Evolutionary conservation across 2,329 filamentous ascomycete species (phyloP).

Genomic region (Sporothrix curviconia): DNA sequence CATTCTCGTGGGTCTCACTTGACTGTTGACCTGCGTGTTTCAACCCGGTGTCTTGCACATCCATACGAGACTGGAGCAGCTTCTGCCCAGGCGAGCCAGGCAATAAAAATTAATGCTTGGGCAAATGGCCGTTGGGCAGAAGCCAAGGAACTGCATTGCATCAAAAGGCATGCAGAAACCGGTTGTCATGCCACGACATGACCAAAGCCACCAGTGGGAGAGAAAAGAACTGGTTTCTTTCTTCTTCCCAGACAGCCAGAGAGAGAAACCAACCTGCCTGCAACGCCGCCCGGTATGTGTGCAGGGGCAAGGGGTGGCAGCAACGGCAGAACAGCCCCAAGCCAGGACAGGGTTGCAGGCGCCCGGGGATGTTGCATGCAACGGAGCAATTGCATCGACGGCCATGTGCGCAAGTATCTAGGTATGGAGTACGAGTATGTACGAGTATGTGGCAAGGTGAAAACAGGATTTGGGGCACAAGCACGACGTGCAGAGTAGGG

Average conservation of each 20-base stretch:
- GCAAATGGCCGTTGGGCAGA: neutral
- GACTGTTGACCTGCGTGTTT: no score
- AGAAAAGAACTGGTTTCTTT: no score
- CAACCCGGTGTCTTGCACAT: no score
- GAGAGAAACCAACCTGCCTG: neutral
- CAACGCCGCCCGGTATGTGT: neutral
- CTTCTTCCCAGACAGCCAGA: no score
- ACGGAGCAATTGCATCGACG: neutral
- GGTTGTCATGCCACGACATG: neutral
- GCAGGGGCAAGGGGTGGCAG: neutral
- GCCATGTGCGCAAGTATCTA: no score
- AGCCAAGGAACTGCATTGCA: no score
- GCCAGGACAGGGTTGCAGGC: neutral
- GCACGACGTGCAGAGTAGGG: neutral
- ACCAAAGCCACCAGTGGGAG: neutral
- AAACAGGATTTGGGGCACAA: neutral
- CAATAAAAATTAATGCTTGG: no score
- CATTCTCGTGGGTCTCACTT: no score
- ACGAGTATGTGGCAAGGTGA: neutral
- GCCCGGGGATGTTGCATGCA: neutral
- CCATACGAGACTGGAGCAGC: no score
- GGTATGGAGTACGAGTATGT: neutral
- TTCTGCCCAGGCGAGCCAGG: no score
- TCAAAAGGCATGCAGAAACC: slow-evolving; percentile 2
- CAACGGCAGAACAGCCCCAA: no score